Conservation (phyloP, 306 rosid genomes). For the Dryas alaskensis region DNA sequence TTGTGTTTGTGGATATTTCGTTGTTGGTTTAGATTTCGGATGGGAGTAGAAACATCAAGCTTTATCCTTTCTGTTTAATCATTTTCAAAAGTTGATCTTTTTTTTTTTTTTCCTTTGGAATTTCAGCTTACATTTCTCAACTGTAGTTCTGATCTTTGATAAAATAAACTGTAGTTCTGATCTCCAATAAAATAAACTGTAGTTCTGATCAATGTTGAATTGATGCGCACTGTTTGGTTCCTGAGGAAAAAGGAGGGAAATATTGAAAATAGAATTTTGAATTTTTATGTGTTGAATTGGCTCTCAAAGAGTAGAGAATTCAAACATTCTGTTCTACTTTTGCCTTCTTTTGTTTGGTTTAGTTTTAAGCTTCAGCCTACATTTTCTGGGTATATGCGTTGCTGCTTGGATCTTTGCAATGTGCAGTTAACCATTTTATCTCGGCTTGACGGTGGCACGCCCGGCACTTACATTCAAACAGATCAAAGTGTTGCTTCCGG, state of each 20-base stretch:
- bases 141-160: neutral
- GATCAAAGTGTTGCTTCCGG: too few species aligned
- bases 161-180: too few species aligned
- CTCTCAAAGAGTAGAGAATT: neutral
- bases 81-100: neutral
- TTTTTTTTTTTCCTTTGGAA: neutral
- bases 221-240: neutral
- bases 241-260: conserved; percentile 8
- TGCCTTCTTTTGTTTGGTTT: neutral
- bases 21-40: too few species aligned
- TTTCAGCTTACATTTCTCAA: neutral
- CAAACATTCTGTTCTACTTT: neutral
- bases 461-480: too few species aligned
- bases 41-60: neutral
- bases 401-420: neutral
- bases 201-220: too few species aligned
- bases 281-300: neutral
- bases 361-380: neutral
- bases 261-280: neutral
- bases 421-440: neutral
- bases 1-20: neutral
- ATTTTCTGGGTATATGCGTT: neutral
- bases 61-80: neutral
- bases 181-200: too few species aligned
- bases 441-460: too few species aligned